Evolutionary conservation across 306 rosid species (phyloP).

Genomic region (Gastrolobium bilobum): DNA sequence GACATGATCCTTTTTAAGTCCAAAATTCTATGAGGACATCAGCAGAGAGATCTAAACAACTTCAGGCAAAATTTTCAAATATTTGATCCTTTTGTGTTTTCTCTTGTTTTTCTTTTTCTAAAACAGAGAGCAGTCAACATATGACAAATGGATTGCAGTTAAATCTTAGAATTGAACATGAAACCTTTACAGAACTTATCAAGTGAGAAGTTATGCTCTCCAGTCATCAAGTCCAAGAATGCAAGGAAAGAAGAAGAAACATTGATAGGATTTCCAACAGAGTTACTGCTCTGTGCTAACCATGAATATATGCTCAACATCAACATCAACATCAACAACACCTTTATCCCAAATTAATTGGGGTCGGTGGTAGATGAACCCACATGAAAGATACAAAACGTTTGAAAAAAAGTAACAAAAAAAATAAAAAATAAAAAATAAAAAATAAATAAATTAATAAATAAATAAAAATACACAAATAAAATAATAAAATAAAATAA

Average conservation of each 20-base stretch:
- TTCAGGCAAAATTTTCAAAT: constrained; percentile 7
- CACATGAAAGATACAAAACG: too few species aligned
- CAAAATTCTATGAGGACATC: background rate
- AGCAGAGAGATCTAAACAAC: background rate
- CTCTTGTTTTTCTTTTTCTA: background rate
- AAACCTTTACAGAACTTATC: background rate
- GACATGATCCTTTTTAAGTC: background rate
- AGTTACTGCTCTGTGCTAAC: constrained; percentile 7
- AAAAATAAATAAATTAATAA: too few species aligned
- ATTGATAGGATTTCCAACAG: background rate
- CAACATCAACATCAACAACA: too few species aligned
- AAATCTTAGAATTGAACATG: background rate
- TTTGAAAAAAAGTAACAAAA: too few species aligned
- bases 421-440: too few species aligned
- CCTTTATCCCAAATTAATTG: too few species aligned
- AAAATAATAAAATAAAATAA: too few species aligned
- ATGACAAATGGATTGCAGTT: background rate
- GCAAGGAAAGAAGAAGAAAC: background rate
- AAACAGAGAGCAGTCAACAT: background rate
- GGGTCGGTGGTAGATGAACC: too few species aligned
- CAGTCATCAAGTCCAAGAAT: background rate
- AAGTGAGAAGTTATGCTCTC: background rate
- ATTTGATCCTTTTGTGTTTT: background rate
- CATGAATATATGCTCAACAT: too few species aligned
- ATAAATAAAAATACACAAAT: too few species aligned